phyloP scores from a whole-genome alignment of 352 stramenopile genomes.

The Phytophthora chlamydospora region DNA sequence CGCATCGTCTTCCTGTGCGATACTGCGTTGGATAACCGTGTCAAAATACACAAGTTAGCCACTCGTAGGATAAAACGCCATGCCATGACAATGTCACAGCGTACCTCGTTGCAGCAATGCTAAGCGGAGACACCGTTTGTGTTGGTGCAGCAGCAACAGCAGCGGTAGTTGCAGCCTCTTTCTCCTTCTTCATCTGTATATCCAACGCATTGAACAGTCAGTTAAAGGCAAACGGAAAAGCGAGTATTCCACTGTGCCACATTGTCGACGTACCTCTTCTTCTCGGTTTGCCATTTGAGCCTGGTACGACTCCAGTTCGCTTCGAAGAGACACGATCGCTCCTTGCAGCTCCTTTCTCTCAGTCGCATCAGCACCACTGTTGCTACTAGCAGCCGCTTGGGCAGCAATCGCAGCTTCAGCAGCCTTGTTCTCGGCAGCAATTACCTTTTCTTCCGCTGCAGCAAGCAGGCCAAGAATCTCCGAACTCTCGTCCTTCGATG shows the following conservation, averaged over 20 bases:
- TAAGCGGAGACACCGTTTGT: slow-evolving; percentile 7
- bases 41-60: slow-evolving; percentile 2
- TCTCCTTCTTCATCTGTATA: slow-evolving; percentile 25
- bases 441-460: slow-evolving; percentile 32
- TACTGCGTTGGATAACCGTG: slow-evolving; percentile 12
- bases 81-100: neutral
- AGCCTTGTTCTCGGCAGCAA: slow-evolving; percentile 38
- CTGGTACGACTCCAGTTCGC: slow-evolving; percentile 28
- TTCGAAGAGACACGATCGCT: slow-evolving; percentile 29
- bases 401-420: slow-evolving; percentile 26
- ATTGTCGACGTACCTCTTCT: slow-evolving; percentile 19
- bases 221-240: no score
- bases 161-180: slow-evolving; percentile 6
- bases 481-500: slow-evolving; percentile 35
- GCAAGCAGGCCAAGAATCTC: slow-evolving; percentile 35
- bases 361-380: slow-evolving; percentile 8
- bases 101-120: slow-evolving; percentile 21
- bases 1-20: slow-evolving; percentile 19
- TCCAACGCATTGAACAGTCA: no score
- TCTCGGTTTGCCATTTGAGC: slow-evolving; percentile 18
- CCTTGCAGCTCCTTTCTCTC: slow-evolving; percentile 26
- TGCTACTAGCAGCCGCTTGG: slow-evolving; percentile 18
- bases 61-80: neutral
- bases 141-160: slow-evolving; percentile 1
- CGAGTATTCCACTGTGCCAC: no score